Conservation (phyloP, 441 rosid genomes). For the Macaranga tanarius region DNA sequence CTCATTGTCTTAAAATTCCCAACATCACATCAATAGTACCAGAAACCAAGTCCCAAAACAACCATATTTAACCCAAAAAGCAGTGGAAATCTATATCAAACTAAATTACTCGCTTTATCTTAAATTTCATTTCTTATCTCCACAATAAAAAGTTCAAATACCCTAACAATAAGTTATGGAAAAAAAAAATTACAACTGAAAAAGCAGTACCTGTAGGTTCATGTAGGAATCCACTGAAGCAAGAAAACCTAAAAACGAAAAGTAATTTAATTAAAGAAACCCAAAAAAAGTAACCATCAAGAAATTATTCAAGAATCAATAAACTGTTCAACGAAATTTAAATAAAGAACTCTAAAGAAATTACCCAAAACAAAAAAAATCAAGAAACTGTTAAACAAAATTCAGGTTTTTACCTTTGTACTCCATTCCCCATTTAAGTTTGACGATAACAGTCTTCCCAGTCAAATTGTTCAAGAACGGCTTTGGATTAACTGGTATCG, state of each 20-base stretch:
- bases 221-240: conserved; percentile 97
- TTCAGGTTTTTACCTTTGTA: conserved; percentile 54
- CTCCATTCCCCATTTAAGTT: conserved; percentile 96
- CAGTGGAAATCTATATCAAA: not conserved
- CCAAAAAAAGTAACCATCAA: not conserved
- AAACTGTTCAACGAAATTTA: too few relatives aligned
- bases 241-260: conserved; percentile 59
- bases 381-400: too few relatives aligned
- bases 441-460: conserved; percentile 82
- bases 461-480: conserved; percentile 89
- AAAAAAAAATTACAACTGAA: not conserved
- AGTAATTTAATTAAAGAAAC: not conserved
- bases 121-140: not conserved
- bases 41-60: too few relatives aligned
- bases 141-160: not conserved
- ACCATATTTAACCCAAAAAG: not conserved
- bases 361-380: too few relatives aligned
- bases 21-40: too few relatives aligned
- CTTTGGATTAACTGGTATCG: conserved; percentile 78
- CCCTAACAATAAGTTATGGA: not conserved
- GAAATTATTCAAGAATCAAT: too few relatives aligned
- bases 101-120: not conserved
- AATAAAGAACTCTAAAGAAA: too few relatives aligned
- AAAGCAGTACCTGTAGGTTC: conserved; percentile 72
- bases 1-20: too few relatives aligned